Percentiles rank a stretch among this genome's conserved stretches.
Conservation (phyloP, 495 filamentous ascomycete species). For the Neohortaea acidophila region DNA sequence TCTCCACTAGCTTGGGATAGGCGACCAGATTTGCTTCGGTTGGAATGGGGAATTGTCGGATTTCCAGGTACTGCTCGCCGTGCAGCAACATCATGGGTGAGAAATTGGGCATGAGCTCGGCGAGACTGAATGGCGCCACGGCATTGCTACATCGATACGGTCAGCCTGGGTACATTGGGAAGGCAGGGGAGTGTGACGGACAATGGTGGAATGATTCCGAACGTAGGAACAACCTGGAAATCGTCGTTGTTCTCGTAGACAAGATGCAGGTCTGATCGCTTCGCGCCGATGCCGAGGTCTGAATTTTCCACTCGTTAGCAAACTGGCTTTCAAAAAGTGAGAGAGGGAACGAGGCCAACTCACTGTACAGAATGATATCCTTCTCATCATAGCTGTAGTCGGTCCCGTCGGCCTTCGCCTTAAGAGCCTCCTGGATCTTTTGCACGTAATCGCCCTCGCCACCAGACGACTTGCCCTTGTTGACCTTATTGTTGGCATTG, state of each 20-base stretch:
- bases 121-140: conserved; percentile 59
- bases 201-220: conserved; percentile 90
- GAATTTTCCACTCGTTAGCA: background rate
- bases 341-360: conserved; percentile 13
- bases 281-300: conserved; percentile 82
- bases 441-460: conserved; percentile 36
- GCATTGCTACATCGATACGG: too few relatives aligned
- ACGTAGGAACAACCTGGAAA: conserved; percentile 89
- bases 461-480: conserved; percentile 19
- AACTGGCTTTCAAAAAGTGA: too few relatives aligned
- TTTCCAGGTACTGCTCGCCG: conserved; percentile 96
- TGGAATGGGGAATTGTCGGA: conserved; percentile 87
- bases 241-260: conserved; percentile 79
- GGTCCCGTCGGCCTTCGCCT: conserved; percentile 53
- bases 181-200: too few relatives aligned
- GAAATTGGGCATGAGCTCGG: conserved; percentile 85
- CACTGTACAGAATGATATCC: conserved; percentile 81
- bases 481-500: conserved; percentile 61
- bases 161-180: too few relatives aligned
- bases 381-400: conserved; percentile 69
- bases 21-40: conserved; percentile 68
- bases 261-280: conserved; percentile 72
- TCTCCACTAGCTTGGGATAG: conserved; percentile 77
- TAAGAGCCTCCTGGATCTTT: conserved; percentile 66
- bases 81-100: conserved; percentile 98